These are phyloP conservation scores for Otatea glauca DNA, from an alignment of 176 grass and related monocot genomes.

Conservation along the genomic window DNA sequence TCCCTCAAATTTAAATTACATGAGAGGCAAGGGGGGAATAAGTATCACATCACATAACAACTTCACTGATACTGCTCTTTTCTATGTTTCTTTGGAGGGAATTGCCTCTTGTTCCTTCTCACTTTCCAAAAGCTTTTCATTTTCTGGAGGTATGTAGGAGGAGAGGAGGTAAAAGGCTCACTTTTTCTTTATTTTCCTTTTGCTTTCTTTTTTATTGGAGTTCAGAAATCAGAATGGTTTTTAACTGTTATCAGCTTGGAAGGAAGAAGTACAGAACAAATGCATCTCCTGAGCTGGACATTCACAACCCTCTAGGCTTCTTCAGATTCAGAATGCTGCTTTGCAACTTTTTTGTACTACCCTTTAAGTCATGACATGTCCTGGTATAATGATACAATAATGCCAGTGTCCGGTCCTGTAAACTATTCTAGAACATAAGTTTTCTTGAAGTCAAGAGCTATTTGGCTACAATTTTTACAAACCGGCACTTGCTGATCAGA, in stretches of 20 bases:
- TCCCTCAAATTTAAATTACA: constrained; percentile 61
- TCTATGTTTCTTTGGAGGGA: constrained; percentile 28
- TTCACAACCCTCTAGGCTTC: not conserved
- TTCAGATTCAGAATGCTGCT: not conserved
- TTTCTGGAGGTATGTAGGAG: constrained; percentile 31
- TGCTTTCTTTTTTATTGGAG: not conserved
- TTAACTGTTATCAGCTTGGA: not conserved
- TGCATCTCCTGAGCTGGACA: not conserved
- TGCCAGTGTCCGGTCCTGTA: not conserved
- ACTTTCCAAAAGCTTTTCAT: constrained; percentile 48
- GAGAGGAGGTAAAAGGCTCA: not conserved
- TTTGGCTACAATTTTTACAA: not conserved
- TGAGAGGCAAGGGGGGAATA: constrained; percentile 51
- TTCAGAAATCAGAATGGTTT: not conserved
- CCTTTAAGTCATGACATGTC: constrained; percentile 1
- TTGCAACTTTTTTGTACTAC: not conserved
- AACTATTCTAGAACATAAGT: not conserved
- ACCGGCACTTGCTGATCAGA: not conserved
- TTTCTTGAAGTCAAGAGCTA: not conserved
- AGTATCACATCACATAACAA: constrained; percentile 21
- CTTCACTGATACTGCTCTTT: constrained; percentile 49
- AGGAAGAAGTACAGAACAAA: not conserved
- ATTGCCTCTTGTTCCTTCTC: constrained; percentile 25
- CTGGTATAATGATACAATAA: constrained; percentile 6
- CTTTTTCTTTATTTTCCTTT: constrained; percentile 4